Conservation (phyloP, 352 stramenopile genomes). For the Globisporangium irregulare region DNA sequence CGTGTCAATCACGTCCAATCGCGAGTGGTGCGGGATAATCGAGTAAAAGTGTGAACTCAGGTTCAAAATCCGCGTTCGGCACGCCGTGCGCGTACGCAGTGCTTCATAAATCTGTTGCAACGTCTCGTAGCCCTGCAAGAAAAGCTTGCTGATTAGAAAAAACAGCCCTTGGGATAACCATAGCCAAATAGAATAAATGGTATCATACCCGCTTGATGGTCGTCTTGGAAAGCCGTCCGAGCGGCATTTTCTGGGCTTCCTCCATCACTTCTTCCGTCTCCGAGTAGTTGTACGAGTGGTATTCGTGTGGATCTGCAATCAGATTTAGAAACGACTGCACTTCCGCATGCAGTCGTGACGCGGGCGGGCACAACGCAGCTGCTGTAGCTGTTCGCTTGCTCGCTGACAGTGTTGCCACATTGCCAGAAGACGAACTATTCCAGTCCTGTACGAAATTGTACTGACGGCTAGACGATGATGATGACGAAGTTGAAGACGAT, state of each 20-base stretch:
- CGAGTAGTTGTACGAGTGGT: slow-evolving; percentile 31
- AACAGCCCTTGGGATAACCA: background rate
- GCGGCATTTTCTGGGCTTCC: slow-evolving; percentile 42
- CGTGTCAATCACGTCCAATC: slow-evolving; percentile 55
- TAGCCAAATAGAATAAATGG: background rate
- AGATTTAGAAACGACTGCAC: slow-evolving; percentile 43
- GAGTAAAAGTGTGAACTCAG: slow-evolving; percentile 72
- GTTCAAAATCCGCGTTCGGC: slow-evolving; percentile 33
- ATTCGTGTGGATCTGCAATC: slow-evolving; percentile 31
- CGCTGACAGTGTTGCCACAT: background rate
- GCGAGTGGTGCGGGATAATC: slow-evolving; percentile 53
- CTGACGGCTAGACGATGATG: background rate
- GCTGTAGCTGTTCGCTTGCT: background rate
- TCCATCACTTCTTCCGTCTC: slow-evolving; percentile 39
- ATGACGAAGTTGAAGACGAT: background rate
- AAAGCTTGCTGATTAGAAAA: background rate
- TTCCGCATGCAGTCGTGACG: slow-evolving; percentile 40
- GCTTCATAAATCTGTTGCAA: slow-evolving; percentile 60
- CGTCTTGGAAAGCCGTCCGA: slow-evolving; percentile 50
- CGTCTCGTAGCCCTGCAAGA: slow-evolving; percentile 52
- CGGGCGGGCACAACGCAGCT: slow-evolving; percentile 17
- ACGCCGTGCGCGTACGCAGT: slow-evolving; percentile 36
- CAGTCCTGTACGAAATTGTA: slow-evolving; percentile 15
- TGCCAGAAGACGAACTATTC: background rate
- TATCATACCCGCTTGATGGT: slow-evolving; percentile 53